Percentiles rank a stretch among this genome's conserved stretches.
phyloP scores from a whole-genome alignment of 1,284 basidiomycete species.

The Ustilago sp. region DNA sequence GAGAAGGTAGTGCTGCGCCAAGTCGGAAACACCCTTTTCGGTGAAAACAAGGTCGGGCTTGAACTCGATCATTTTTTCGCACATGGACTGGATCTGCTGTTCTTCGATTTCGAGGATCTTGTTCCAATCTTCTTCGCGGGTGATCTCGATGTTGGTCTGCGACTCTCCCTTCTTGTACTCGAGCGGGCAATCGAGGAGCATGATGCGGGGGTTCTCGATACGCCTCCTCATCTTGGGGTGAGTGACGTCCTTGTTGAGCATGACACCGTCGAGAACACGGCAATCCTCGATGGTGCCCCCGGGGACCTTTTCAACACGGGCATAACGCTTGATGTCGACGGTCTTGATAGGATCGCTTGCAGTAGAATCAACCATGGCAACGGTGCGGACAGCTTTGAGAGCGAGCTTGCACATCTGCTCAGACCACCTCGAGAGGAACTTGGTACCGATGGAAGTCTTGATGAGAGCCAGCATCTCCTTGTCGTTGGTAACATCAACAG shows the following conservation, averaged over 20 bases:
- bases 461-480: constrained; percentile 94
- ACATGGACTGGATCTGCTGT: constrained; percentile 92
- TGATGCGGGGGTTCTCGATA: constrained; percentile 88
- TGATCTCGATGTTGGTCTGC: constrained; percentile 99
- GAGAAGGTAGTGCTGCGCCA: constrained; percentile 91
- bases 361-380: constrained; percentile 73
- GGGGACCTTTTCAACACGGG: constrained; percentile 95
- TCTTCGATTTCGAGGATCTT: constrained; percentile 94
- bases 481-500: constrained; percentile 88
- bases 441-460: constrained; percentile 99
- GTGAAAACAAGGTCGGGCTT: constrained; percentile 96
- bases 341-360: constrained; percentile 71
- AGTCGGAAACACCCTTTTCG: constrained; percentile 94
- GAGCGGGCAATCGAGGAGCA: constrained; percentile 93
- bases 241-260: constrained; percentile 99
- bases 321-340: constrained; percentile 98
- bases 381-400: constrained; percentile 88
- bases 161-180: constrained; percentile 99
- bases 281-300: constrained; percentile 97
- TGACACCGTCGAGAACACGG: constrained; percentile 86
- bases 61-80: constrained; percentile 88
- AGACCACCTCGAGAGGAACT: constrained; percentile 95
- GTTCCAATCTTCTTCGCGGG: constrained; percentile 93
- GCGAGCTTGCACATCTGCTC: constrained; percentile 97
- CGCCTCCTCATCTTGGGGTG: constrained; percentile 95